Base-by-base conservation (phyloP, 1,139 yeast genomes). In the Blastobotrys buckinghamii region DNA sequence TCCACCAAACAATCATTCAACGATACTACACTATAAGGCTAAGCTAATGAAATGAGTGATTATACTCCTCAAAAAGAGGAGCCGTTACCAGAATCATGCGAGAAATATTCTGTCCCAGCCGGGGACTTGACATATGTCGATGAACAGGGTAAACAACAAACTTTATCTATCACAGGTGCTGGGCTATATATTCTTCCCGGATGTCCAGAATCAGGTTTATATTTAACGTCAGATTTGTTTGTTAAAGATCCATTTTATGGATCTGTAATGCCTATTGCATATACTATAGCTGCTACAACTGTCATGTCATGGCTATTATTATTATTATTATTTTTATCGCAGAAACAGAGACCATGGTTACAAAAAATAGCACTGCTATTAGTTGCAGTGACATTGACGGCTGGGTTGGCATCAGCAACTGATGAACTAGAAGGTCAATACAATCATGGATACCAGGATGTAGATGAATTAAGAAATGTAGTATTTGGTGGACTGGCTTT, bases 401-500 rank as follows among this genome's bases (percentile, higher is more conserved):
- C 65, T 6, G 60, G 64, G 16, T 56, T 64, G 34, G 56, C 60
- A 4, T 55, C 55, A 26, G 56, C 63, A 13, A 59, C 65, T 6
- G 40, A 48, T 15, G 53, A 56, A 10, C 59, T 67, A 9, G 51
- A 61, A 29, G 8, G 35, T 2, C 71, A 69, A 52, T 84, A 82
- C 58, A 55, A 66, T 1, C 52, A 47, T 13, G 66, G 68, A 2
- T 94, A 90, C 1, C 76, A 71, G 48, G 71, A 80, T 15, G 78
- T 81, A 26, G 80, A 83, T 1, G 76, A 68, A 40, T 64, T 86
- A 29, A 63, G 83, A 24, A 68, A 70, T 38, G 63, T 67, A 13
- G 65, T 85, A n/a, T 73, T 79, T 54, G 59, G 60, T 1, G 75
- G 77, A 36, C 56, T 70, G 6, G 74, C 77, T 19, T 75, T 84